phyloP scores from a whole-genome alignment of 768 basidiomycete species.

The Leccinum subgranulosum region DNA sequence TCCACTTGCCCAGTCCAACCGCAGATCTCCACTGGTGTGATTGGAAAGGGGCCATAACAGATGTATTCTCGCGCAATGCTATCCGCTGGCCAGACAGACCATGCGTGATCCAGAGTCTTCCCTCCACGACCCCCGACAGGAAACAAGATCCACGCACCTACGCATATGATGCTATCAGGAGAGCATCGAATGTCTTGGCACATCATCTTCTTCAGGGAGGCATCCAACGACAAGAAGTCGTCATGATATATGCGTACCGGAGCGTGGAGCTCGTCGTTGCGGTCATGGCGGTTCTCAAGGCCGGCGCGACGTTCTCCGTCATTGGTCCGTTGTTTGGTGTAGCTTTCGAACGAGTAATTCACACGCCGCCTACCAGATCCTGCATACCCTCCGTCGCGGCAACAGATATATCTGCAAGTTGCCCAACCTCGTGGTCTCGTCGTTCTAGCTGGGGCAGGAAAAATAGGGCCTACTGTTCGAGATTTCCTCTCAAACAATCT shows the following conservation, averaged over 20 bases:
- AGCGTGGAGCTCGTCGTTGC: constrained; percentile 96
- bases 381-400: constrained; percentile 91
- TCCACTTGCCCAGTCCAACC: constrained; percentile 75
- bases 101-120: constrained; percentile 82
- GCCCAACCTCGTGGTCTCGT: constrained; percentile 90
- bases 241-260: constrained; percentile 96
- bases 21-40: constrained; percentile 95
- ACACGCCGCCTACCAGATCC: constrained; percentile 58
- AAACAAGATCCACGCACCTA: constrained; percentile 57
- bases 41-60: constrained; percentile 95
- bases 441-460: constrained; percentile 87
- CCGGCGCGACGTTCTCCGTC: constrained; percentile 95
- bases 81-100: constrained; percentile 71
- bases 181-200: constrained; percentile 84
- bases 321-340: constrained; percentile 60
- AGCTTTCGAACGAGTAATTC: constrained; percentile 1
- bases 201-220: constrained; percentile 87
- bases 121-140: constrained; percentile 34
- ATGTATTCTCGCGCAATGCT: constrained; percentile 91
- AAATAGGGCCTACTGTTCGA: constrained; percentile 74
- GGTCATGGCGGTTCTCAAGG: constrained; percentile 94
- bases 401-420: constrained; percentile 90
- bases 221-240: constrained; percentile 89
- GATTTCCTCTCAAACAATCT: constrained; percentile 78
- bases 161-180: constrained; percentile 78